A percentile compares a stretch with the other conserved stretches of the same genome.
These are phyloP conservation scores for Leccinellum albellum DNA, from an alignment of 768 basidiomycete genomes.

Conservation along the genomic window DNA sequence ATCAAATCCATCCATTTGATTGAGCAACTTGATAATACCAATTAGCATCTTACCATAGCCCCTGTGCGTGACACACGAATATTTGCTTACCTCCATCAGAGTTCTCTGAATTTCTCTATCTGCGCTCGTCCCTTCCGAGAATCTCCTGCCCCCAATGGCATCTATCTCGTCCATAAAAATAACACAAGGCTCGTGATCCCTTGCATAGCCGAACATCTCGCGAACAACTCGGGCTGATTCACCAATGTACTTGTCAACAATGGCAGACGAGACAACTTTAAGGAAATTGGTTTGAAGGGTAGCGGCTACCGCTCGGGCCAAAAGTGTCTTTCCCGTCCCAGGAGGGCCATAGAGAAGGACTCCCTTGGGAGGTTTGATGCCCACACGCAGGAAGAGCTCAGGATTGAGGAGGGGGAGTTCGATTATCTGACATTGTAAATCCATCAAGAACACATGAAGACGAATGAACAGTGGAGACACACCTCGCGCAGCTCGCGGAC, in stretches of 20 bases:
- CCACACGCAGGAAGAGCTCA: slow-evolving; percentile 91
- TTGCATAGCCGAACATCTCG: slow-evolving; percentile 99
- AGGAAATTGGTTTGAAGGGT: slow-evolving; percentile 95
- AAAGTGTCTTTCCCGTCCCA: slow-evolving; percentile 93
- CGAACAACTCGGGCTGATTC: slow-evolving; percentile 94
- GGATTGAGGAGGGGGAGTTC: slow-evolving; percentile 93
- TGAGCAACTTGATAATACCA: slow-evolving; percentile 63
- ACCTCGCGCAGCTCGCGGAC: slow-evolving; percentile 95
- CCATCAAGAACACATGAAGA: not conserved
- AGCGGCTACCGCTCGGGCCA: slow-evolving; percentile 94
- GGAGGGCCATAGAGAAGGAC: slow-evolving; percentile 95
- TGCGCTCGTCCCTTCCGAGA: slow-evolving; percentile 94
- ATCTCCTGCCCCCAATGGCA: slow-evolving; percentile 89
- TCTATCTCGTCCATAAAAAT: slow-evolving; percentile 99
- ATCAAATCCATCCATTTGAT: slow-evolving; percentile 99
- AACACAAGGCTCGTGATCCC: slow-evolving; percentile 96
- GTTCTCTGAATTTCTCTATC: slow-evolving; percentile 99
- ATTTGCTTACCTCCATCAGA: slow-evolving; percentile 77
- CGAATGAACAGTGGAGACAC: slow-evolving; percentile 20
- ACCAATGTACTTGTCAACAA: slow-evolving; percentile 98
- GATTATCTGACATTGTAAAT: slow-evolving; percentile 61
- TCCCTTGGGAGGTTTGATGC: slow-evolving; percentile 94
- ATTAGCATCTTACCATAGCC: not conserved
- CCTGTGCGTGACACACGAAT: not conserved
- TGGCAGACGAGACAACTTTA: slow-evolving; percentile 97